Percentiles rank a stretch among this genome's conserved stretches.
These are phyloP conservation scores for Cyberlindnera misumaiensis DNA, from an alignment of 805 yeast genomes.

Conservation along the genomic window DNA sequence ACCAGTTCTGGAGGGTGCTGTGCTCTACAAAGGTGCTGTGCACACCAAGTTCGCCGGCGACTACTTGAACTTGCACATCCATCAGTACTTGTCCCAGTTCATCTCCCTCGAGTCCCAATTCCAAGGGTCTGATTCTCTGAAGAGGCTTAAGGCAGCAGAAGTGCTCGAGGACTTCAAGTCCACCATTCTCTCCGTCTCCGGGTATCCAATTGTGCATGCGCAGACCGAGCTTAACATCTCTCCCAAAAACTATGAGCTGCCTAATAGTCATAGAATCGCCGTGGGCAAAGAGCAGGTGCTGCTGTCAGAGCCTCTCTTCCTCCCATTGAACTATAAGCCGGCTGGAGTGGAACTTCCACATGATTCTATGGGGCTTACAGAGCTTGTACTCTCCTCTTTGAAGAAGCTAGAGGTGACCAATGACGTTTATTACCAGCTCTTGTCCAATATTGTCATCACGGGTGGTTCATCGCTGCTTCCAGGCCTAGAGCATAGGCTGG, in stretches of 20 bases:
- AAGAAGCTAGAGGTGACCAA: conserved; percentile 36
- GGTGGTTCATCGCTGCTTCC: conserved; percentile 71
- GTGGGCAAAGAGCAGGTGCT: conserved; percentile 48
- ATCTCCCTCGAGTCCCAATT: conserved; percentile 17
- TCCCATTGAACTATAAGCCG: conserved; percentile 48
- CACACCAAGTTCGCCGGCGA: conserved; percentile 81
- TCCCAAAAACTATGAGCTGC: conserved; percentile 49
- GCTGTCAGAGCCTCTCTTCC: conserved; percentile 63
- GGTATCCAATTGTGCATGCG: conserved; percentile 31
- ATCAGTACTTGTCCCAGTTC: conserved; percentile 37
- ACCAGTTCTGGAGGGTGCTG: conserved; percentile 70
- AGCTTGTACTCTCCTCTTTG: conserved; percentile 33
- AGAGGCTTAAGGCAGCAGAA: conserved; percentile 30
- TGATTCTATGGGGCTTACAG: conserved; percentile 26
- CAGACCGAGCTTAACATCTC: conserved; percentile 27
- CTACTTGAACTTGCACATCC: conserved; percentile 61
- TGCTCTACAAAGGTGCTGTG: conserved; percentile 56
- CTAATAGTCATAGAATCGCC: conserved; percentile 42
- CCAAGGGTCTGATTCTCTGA: conserved; percentile 30
- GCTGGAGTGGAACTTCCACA: conserved; percentile 24
- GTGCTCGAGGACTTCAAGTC: conserved; percentile 44
- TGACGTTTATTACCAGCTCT: conserved; percentile 31
- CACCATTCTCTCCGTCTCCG: conserved; percentile 31
- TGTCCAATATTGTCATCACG: conserved; percentile 66
- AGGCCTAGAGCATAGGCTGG: conserved; percentile 59